Percentiles rank a stretch among this genome's conserved stretches.
Evolutionary conservation across 495 filamentous ascomycete genomes (phyloP).

Genomic region (Penicillium turbatum): DNA sequence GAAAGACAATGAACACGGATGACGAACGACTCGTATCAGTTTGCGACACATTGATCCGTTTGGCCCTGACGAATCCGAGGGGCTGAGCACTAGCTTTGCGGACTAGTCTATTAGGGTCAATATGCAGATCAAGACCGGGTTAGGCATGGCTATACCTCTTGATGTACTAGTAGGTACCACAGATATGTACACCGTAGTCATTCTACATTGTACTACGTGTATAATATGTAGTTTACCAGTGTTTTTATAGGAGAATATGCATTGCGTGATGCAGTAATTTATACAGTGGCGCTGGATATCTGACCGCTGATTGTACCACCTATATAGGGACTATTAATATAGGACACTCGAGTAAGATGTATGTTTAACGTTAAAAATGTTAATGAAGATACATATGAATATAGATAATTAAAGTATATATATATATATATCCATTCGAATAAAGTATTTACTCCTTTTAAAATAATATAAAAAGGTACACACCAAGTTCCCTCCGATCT

Average conservation of each 20-base stretch:
- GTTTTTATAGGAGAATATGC: background rate
- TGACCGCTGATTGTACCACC: background rate
- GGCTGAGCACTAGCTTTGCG: conserved; percentile 7
- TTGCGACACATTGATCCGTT: conserved; percentile 2
- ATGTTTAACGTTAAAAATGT: no score
- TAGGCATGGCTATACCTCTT: background rate
- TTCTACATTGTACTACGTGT: background rate
- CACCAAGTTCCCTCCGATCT: background rate
- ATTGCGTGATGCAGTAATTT: conserved; percentile 4
- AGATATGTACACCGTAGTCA: no score
- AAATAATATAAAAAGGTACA: background rate
- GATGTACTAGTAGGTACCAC: background rate
- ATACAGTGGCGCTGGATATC: background rate
- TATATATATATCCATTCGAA: background rate
- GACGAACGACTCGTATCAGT: background rate
- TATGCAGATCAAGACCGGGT: conserved; percentile 1
- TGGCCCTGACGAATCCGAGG: conserved; percentile 2
- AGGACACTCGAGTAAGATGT: no score
- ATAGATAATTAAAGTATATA: background rate
- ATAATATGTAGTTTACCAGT: background rate
- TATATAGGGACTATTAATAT: background rate
- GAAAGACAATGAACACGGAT: background rate
- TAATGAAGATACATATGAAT: no score
- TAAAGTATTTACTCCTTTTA: background rate
- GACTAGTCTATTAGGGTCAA: background rate